Conservation (phyloP, 495 filamentous ascomycete species). For the Astrothelium macrocarpum region DNA sequence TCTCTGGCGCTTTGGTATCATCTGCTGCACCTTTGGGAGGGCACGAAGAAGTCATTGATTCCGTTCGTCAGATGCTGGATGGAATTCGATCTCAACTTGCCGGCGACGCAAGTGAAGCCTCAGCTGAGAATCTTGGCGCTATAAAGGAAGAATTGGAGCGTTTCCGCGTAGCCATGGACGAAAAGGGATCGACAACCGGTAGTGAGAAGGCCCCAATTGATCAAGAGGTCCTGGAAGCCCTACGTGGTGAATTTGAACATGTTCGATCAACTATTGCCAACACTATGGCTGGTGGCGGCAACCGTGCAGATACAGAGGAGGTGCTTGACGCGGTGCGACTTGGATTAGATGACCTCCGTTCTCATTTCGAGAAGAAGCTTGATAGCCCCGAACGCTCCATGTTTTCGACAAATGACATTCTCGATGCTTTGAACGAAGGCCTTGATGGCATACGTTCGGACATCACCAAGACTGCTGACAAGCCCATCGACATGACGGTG, state of each 20-base stretch:
- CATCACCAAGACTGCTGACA: conserved; percentile 67
- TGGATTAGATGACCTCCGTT: conserved; percentile 56
- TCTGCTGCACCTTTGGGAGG: conserved; percentile 31
- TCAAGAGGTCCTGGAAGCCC: conserved; percentile 34
- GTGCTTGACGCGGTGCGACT: conserved; percentile 53
- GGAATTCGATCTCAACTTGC: conserved; percentile 28
- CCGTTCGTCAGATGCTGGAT: conserved; percentile 28
- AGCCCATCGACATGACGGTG: conserved; percentile 67
- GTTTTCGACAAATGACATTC: conserved; percentile 59
- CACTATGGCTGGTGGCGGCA: conserved; percentile 20
- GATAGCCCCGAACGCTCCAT: conserved; percentile 48
- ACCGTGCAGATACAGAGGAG: conserved; percentile 31
- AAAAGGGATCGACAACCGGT: conserved; percentile 19
- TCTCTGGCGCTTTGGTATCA: conserved; percentile 59
- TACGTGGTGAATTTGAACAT: conserved; percentile 35
- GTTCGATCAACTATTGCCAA: conserved; percentile 26
- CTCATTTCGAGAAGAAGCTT: conserved; percentile 49
- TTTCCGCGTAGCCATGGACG: conserved; percentile 29
- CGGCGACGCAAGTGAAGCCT: conserved; percentile 22
- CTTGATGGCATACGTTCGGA: conserved; percentile 62
- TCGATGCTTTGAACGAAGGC: conserved; percentile 76
- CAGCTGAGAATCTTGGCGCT: conserved; percentile 24
- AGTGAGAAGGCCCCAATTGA: conserved; percentile 17
- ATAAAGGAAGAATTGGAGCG: conserved; percentile 29
- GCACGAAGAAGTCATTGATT: conserved; percentile 43